Percentiles rank a stretch among this genome's conserved stretches.
Evolutionary conservation across 1,284 basidiomycete species (phyloP).

Genomic region (Cutaneotrichosporon dermatis): DNA sequence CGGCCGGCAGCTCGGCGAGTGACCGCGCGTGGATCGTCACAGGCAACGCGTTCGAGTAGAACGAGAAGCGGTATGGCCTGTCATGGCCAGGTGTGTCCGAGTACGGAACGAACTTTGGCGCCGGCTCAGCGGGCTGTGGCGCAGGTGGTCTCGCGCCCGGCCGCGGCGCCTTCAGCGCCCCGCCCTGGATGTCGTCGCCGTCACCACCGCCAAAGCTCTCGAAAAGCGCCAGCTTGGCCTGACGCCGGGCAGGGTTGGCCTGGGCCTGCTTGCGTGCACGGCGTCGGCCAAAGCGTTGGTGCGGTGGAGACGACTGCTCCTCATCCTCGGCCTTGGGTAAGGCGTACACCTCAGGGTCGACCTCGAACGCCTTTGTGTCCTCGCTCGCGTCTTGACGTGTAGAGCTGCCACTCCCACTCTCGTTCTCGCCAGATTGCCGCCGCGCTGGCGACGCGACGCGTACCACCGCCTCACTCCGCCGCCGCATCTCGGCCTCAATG

Average conservation of each 20-base stretch:
- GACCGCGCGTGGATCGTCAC: conserved; percentile 93
- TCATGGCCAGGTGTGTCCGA: conserved; percentile 61
- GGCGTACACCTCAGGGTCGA: conserved; percentile 13
- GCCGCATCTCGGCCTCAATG: neutral
- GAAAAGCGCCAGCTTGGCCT: conserved; percentile 86
- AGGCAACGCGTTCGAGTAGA: conserved; percentile 90
- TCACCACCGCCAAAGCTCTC: conserved; percentile 58
- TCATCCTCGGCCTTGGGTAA: conserved; percentile 27
- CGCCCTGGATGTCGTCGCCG: conserved; percentile 17
- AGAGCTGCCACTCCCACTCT: conserved; percentile 13
- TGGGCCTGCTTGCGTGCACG: conserved; percentile 74
- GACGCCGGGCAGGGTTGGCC: conserved; percentile 60
- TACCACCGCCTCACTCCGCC: conserved; percentile 4
- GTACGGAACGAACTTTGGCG: conserved; percentile 29
- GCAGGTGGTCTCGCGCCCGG: conserved; percentile 16
- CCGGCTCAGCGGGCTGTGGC: conserved; percentile 9
- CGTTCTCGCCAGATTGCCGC: neutral
- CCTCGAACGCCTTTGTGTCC: conserved; percentile 22
- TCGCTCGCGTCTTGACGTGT: conserved; percentile 10
- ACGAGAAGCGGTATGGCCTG: conserved; percentile 93
- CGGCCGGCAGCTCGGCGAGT: conserved; percentile 86
- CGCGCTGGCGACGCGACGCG: neutral
- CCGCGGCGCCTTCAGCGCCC: conserved; percentile 43
- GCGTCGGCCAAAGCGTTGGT: conserved; percentile 53
- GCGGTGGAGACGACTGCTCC: conserved; percentile 10